These are phyloP conservation scores for Scutellaria minor DNA, from an alignment of 257 asterid species.

Conservation along the genomic window DNA sequence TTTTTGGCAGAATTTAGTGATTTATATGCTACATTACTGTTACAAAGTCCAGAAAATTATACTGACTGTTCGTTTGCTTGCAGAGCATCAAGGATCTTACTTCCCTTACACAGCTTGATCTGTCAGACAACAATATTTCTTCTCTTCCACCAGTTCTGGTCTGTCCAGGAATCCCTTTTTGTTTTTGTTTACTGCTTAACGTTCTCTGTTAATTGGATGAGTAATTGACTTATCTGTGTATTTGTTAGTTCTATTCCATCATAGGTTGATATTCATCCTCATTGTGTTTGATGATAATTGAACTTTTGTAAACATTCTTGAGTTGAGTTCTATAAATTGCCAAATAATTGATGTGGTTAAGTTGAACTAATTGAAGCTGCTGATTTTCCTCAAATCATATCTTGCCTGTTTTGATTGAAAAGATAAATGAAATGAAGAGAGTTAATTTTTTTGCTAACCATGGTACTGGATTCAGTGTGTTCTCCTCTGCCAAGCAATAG, in stretches of 20 bases:
- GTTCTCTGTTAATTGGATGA: conserved; percentile 25
- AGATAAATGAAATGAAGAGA: background rate
- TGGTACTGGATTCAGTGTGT: background rate
- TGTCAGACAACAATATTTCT: conserved; percentile 85
- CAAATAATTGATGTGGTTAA: conserved; percentile 15
- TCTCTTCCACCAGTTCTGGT: conserved; percentile 90
- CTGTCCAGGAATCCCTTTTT: conserved; percentile 30
- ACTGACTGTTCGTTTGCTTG: conserved; percentile 42
- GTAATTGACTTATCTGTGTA: conserved; percentile 22
- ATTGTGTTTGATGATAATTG: conserved; percentile 3
- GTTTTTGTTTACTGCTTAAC: conserved; percentile 20
- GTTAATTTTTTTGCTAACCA: background rate
- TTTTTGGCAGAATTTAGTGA: no score
- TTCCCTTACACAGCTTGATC: conserved; percentile 75
- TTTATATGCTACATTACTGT: no score
- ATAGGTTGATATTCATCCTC: conserved; percentile 3
- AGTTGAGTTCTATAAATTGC: conserved; percentile 18
- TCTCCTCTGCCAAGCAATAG: background rate
- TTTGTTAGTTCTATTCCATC: conserved; percentile 16
- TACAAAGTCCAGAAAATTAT: conserved; percentile 1
- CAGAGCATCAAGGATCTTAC: conserved; percentile 76
- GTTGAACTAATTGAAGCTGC: conserved; percentile 16
- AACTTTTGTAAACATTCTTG: conserved; percentile 9
- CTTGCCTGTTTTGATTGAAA: conserved; percentile 28
- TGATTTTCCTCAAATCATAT: conserved; percentile 20